Percentiles rank a stretch among this genome's conserved stretches.
Evolutionary conservation across 257 asterid genomes (phyloP).

Genomic region (Solanum pennellii): DNA sequence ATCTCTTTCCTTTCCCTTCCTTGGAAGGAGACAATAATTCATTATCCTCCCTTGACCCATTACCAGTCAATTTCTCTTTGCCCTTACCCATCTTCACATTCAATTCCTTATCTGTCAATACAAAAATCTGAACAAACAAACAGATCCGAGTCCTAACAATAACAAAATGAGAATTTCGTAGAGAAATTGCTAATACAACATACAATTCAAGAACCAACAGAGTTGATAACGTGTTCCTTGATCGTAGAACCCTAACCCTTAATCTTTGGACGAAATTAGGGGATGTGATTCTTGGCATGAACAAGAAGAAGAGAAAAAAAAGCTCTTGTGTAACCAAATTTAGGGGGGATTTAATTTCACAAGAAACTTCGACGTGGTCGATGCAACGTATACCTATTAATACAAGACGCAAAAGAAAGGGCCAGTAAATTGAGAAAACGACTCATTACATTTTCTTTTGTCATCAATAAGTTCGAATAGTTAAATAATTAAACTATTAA

Average conservation of each 20-base stretch:
- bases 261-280: not conserved
- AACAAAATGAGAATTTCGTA: not conserved
- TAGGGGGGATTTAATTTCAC: not conserved
- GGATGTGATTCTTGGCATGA: not conserved
- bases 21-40: constrained; percentile 3
- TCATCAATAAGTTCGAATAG: not conserved
- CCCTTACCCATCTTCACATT: constrained; percentile 34
- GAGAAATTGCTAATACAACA: not conserved
- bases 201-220: not conserved
- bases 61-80: not conserved
- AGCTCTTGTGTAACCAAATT: not conserved
- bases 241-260: not conserved
- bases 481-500: too few relatives aligned
- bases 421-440: not conserved
- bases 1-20: constrained; percentile 55
- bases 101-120: not conserved
- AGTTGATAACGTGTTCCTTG: not conserved
- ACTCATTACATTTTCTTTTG: not conserved
- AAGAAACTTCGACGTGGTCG: not conserved
- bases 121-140: not conserved
- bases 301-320: not conserved
- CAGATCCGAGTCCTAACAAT: not conserved
- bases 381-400: not conserved
- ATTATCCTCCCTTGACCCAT: constrained; percentile 23
- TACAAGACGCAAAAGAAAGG: not conserved